These are phyloP conservation scores for Aureobasidium mangrovei DNA, from an alignment of 2,329 filamentous ascomycete species.

Conservation along the genomic window DNA sequence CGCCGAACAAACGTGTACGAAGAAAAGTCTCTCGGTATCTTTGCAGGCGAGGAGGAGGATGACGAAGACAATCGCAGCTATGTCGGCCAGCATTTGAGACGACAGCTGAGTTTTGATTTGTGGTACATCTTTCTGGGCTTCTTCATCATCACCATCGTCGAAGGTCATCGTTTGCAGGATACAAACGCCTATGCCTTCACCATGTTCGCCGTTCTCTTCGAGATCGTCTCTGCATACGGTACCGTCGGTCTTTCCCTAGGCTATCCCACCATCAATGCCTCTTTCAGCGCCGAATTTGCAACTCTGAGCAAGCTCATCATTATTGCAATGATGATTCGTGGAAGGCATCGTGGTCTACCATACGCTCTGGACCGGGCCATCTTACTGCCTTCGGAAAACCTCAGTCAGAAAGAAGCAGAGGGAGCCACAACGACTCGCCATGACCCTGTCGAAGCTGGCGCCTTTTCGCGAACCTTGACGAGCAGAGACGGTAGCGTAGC, in stretches of 20 bases:
- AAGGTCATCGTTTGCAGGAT: slow-evolving; percentile 62
- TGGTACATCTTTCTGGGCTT: slow-evolving; percentile 95
- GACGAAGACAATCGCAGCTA: slow-evolving; percentile 63
- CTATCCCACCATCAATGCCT: slow-evolving; percentile 65
- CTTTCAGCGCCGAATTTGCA: slow-evolving; percentile 74
- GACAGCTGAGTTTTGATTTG: slow-evolving; percentile 90
- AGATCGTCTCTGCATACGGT: slow-evolving; percentile 84
- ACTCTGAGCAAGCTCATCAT: slow-evolving; percentile 59
- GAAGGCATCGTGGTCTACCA: slow-evolving; percentile 55
- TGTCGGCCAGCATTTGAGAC: slow-evolving; percentile 80
- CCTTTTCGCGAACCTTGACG: not conserved
- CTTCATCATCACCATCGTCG: slow-evolving; percentile 85
- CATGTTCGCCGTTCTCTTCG: slow-evolving; percentile 57
- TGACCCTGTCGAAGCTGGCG: not conserved
- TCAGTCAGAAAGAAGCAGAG: slow-evolving; percentile 50
- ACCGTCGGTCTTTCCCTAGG: slow-evolving; percentile 89
- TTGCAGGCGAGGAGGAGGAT: slow-evolving; percentile 43
- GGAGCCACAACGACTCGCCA: not conserved
- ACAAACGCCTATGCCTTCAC: slow-evolving; percentile 45
- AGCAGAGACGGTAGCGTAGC: not conserved
- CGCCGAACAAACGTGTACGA: slow-evolving; percentile 95
- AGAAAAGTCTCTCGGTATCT: slow-evolving; percentile 75
- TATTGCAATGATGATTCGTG: slow-evolving; percentile 58
- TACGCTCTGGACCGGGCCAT: slow-evolving; percentile 64
- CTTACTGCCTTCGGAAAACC: slow-evolving; percentile 55